Percentiles rank a stretch among this genome's conserved stretches.
Conservation (phyloP, 495 filamentous ascomycete genomes). For the Letharia lupina region DNA sequence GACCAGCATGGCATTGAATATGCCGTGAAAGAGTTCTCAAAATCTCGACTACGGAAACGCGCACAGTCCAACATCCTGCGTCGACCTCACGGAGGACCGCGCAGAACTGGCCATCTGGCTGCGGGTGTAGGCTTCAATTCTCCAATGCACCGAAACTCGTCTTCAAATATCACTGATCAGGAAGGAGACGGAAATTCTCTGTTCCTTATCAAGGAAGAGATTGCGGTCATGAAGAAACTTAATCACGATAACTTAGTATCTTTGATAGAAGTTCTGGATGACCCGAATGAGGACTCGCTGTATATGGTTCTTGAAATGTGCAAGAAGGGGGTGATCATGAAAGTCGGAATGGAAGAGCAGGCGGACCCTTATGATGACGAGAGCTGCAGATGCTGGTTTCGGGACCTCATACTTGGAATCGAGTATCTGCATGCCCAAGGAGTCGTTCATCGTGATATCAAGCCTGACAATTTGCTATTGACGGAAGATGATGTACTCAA, state of each 20-base stretch:
- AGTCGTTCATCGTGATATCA: conserved; percentile 94
- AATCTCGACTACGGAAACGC: conserved; percentile 81
- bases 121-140: conserved; percentile 55
- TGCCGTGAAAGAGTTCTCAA: conserved; percentile 97
- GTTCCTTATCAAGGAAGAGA: conserved; percentile 87
- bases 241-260: conserved; percentile 90
- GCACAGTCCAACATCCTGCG: conserved; percentile 87
- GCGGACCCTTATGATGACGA: conserved; percentile 81
- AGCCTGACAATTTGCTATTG: conserved; percentile 90
- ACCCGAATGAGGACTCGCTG: conserved; percentile 87
- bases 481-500: conserved; percentile 89
- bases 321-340: conserved; percentile 97
- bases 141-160: conserved; percentile 48
- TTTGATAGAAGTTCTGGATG: conserved; percentile 88
- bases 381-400: conserved; percentile 81
- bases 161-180: conserved; percentile 39
- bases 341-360: conserved; percentile 76
- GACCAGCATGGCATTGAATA: conserved; percentile 92
- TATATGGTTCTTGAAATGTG: conserved; percentile 99
- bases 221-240: conserved; percentile 98
- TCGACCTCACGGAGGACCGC: conserved; percentile 44
- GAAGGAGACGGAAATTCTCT: conserved; percentile 67
- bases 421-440: conserved; percentile 96
- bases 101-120: conserved; percentile 43
- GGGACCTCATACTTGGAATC: conserved; percentile 90